Evolutionary conservation across 306 rosid genomes (phyloP), one percentile per base, ranked within the genome.

Genomic region (Purshia tridentata): DNA sequence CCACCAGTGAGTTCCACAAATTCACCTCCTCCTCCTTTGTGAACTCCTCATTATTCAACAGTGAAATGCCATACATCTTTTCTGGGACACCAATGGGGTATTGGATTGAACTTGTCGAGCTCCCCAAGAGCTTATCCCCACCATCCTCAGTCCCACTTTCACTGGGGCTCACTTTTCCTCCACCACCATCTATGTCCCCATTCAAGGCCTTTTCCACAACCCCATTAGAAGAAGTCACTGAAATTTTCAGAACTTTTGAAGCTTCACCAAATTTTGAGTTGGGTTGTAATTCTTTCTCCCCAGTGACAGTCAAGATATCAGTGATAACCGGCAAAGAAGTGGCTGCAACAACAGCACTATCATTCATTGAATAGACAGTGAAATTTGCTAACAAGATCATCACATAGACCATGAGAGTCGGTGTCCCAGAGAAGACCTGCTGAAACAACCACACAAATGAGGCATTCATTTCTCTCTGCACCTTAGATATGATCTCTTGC

Each of bases 391-490:
- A 12, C 22, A 90, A 83, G 67, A 87, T 74, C 96, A 93, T 89
- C 53, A 89, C 78, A 23, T 81, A 57, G 14, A 90, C 85, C 93
- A 86, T 85, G 15, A 89, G 89, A 76, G 76, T 77, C 14, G 97
- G 98, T 0, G 96, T 87, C 29, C 78, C 81, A 4, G 86, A 84
- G 56, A 89, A 86, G 53, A 93, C 91, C 64, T 84, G 88, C 74
- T 89, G 93, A 52, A 93, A 93, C 19, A 91, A 59, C 93, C 96
- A 91, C 1, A 86, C 90, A 59, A 89, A 90, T 11, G 98, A 89
- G 53, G 76, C 85, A 69, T 87, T 86, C 83, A 87, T 81, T 18
- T 90, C 97, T 35, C 83, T 84, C 73, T 71, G 72, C 55, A 85
- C 64, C 69, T 83, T 87, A 16, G 76, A 65, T 44, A 87, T 76